Evolutionary conservation across 1,284 basidiomycete genomes (phyloP), one percentile per base, ranked within the genome.

Genomic region (Fomitopsis pinicola): DNA sequence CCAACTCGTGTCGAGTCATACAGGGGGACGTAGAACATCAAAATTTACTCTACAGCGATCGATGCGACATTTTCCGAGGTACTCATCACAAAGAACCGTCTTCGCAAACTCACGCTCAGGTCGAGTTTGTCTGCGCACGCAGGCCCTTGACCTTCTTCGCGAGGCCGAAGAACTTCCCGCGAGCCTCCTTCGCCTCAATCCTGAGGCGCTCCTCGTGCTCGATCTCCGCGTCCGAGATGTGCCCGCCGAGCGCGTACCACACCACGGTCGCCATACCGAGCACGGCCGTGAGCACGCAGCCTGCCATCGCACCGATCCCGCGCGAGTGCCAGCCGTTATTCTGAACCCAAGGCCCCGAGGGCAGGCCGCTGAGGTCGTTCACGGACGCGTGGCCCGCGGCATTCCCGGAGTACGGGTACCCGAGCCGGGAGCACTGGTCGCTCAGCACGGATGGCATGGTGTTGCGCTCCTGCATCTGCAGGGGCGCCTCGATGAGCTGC

Each of bases 251-350:
- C 54, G 87, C 76, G 74, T 97, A 98, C 92, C 94, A 95, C 48
- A 86, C 77, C 22, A 97, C 91, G 0, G 86, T 84, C 2, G 78
- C 71, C 83, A 96, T 89, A 1, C 96, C 95, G 55, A 96, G 67
- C 30, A 93, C 77, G 1, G 92, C 94, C 0, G 91, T 86, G 62
- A 97, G 75, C 59, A 95, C 87, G 70, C 70, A 87, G 72, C 91
- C 95, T 0, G 86, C 82, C 81, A 98, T 86, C 26, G 95, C 95
- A 35, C 86, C 85, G 63, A 94, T 91, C 33, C 91, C 94, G 73
- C 82, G 87, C 30, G 87, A 75, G 60, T 84, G 85, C 93, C 93
- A 96, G n/a, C 92, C 92, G 55, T 88, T 72, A 54, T 80, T 77
- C 72, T 92, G 91, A 19, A 77, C 81, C 78, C 74, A 91, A 15